A percentile compares a stretch with the other conserved stretches of the same genome.
phyloP scores from a whole-genome alignment of 176 grass and related monocot genomes.

The Oryza longistaminata region DNA sequence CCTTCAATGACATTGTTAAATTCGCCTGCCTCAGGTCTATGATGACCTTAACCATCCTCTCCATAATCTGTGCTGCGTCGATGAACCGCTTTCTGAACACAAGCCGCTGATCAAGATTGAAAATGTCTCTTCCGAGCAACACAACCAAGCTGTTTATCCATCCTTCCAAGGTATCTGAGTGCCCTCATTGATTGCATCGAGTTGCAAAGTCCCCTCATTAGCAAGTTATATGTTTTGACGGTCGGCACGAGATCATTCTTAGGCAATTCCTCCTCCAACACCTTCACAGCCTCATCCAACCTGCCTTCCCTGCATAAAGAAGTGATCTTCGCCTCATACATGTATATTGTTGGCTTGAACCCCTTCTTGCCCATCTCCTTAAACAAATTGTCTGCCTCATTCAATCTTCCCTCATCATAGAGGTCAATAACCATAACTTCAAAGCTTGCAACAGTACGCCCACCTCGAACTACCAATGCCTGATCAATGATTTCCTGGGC shows the following conservation, averaged over 20 bases:
- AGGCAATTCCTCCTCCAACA: constrained; percentile 60
- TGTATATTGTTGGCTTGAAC: constrained; percentile 56
- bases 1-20: constrained; percentile 61
- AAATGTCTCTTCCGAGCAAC: constrained; percentile 57
- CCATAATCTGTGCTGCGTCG: constrained; percentile 60
- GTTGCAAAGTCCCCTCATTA: constrained; percentile 73
- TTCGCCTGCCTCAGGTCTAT: constrained; percentile 43
- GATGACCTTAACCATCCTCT: constrained; percentile 66
- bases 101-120: constrained; percentile 64
- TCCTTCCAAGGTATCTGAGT: constrained; percentile 63
- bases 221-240: constrained; percentile 60
- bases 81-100: constrained; percentile 50
- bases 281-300: constrained; percentile 49
- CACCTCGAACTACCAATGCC: constrained; percentile 51
- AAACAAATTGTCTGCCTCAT: constrained; percentile 61
- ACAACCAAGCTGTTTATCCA: constrained; percentile 60
- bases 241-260: constrained; percentile 60
- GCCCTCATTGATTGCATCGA: constrained; percentile 56
- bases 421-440: constrained; percentile 51
- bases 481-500: constrained; percentile 61
- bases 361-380: constrained; percentile 65
- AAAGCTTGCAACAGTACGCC: constrained; percentile 55
- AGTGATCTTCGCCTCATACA: constrained; percentile 58
- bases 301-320: constrained; percentile 60
- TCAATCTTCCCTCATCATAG: constrained; percentile 55